These are phyloP conservation scores for Blastocystis sp. DNA, from an alignment of 352 stramenopile species.

Conservation along the genomic window DNA sequence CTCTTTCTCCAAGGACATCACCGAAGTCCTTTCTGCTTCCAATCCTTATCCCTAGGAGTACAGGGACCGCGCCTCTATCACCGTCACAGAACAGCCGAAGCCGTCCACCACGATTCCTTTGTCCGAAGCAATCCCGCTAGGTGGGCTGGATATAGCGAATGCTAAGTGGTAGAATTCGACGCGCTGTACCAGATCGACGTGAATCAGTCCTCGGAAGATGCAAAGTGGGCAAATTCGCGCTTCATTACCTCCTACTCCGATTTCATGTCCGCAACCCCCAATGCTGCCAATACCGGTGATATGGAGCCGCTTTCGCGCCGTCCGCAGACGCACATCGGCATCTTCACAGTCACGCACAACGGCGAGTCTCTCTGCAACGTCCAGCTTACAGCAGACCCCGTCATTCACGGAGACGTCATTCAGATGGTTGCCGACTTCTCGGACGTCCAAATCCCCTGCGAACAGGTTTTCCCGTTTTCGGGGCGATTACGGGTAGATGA, in stretches of 20 bases:
- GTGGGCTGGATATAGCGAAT: background rate
- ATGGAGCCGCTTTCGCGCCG: background rate
- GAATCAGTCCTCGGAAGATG: background rate
- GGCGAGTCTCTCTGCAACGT: constrained; percentile 19
- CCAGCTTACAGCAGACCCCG: constrained; percentile 8
- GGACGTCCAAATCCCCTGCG: constrained; percentile 40
- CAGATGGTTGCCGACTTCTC: constrained; percentile 13
- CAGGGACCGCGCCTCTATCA: background rate
- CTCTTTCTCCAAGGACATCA: constrained; percentile 35
- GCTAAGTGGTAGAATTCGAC: constrained; percentile 5
- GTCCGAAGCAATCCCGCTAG: background rate
- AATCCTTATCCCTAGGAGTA: constrained; percentile 32
- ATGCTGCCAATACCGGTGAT: background rate
- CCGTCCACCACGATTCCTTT: background rate
- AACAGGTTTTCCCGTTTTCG: background rate
- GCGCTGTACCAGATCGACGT: constrained; percentile 20
- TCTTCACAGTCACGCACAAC: constrained; percentile 64
- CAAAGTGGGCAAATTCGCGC: background rate
- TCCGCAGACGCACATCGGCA: background rate
- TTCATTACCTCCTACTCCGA: constrained; percentile 34
- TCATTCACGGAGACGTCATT: constrained; percentile 20
- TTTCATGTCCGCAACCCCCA: constrained; percentile 11
- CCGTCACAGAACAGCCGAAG: background rate
- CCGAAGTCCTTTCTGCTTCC: background rate
- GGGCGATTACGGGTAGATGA: constrained; percentile 7